Base-by-base conservation (phyloP, 352 stramenopile species). In the Globisporangium spinosum region DNA sequence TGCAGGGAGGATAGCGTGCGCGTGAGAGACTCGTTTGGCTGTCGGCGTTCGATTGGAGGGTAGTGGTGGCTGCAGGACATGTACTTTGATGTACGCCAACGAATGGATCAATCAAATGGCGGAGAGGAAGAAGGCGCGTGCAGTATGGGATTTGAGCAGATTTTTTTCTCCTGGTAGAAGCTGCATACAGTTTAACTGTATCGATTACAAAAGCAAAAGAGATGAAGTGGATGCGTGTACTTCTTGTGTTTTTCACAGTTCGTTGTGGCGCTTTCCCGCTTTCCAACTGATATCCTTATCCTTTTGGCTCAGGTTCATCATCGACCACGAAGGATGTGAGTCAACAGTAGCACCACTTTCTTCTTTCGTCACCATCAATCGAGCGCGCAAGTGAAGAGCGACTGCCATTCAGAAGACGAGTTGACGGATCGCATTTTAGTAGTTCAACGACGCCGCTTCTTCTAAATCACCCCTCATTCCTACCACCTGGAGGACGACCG, bases 91-190 rank as follows among this genome's bases (percentile, higher is more conserved):
- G 40, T 15, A 2, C 40, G 40, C 12, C 12, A 49, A n/a, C 2
- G 5, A n/a, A 49, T 47, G 12, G 40, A 49, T 49, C 38, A 45
- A 45, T 45, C 15, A 49, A 7, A 49, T 49, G 40, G 13, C 15
- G 13, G 15, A 20, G 40, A 49, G 15, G 38, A 45, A n/a, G 7
- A 60, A 9, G 23, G 27, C 17, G 27, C 23, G 54, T 23, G 12
- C 20, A 10, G 55, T 27, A 17, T 45, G 55, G 15, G 29, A 13
- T 27, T 55, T 23, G 29, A 61, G 27, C 54, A 61, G 55, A 29
- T 60, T 54, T 54, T 54, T 62, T 62, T 62, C 29, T 49, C 34
- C n/a, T 62, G 20, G 29, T 49, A 45, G 57, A 62, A 62, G 57
- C 40, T 49, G 40, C 40, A 49, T 49, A n/a, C 40, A 49, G 40